A percentile compares a stretch with the other conserved stretches of the same genome.
These are phyloP conservation scores for Pestalotiopsis sp. DNA, from an alignment of 2,329 filamentous ascomycete genomes.

Conservation along the genomic window DNA sequence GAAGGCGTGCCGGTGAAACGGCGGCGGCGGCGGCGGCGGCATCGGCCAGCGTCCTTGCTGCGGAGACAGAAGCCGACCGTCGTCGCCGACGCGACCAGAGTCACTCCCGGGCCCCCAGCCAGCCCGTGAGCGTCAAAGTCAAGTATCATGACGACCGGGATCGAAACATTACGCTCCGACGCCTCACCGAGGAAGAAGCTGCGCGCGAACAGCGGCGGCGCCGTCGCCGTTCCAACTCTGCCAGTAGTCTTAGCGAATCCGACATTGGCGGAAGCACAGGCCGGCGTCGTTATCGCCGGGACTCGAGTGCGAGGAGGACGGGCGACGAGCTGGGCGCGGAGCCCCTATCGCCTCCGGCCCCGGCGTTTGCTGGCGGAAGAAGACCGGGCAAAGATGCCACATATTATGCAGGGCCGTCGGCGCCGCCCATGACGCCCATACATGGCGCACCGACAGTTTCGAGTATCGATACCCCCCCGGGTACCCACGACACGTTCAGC, in stretches of 20 bases:
- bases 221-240: constrained; percentile 45
- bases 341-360: constrained; percentile 56
- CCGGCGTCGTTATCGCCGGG: constrained; percentile 53
- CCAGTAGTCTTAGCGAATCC: constrained; percentile 58
- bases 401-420: constrained; percentile 53
- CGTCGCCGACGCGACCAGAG: constrained; percentile 36
- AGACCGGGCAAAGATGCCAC: constrained; percentile 59
- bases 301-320: constrained; percentile 46
- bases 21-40: constrained; percentile 50
- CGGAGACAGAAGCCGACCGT: constrained; percentile 42
- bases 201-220: constrained; percentile 40
- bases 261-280: constrained; percentile 49
- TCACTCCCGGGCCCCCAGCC: constrained; percentile 40
- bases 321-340: constrained; percentile 49
- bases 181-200: constrained; percentile 63
- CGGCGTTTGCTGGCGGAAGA: constrained; percentile 54
- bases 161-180: constrained; percentile 61
- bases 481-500: constrained; percentile 56
- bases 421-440: constrained; percentile 10
- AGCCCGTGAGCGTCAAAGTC: constrained; percentile 59
- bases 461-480: constrained; percentile 47
- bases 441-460: constrained; percentile 42
- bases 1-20: constrained; percentile 45
- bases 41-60: constrained; percentile 48
- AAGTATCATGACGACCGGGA: constrained; percentile 63